Evolutionary conservation across 2,329 filamentous ascomycete species (phyloP), one percentile per base, ranked within the genome.

Genomic region (Trichoderma aggressivum): DNA sequence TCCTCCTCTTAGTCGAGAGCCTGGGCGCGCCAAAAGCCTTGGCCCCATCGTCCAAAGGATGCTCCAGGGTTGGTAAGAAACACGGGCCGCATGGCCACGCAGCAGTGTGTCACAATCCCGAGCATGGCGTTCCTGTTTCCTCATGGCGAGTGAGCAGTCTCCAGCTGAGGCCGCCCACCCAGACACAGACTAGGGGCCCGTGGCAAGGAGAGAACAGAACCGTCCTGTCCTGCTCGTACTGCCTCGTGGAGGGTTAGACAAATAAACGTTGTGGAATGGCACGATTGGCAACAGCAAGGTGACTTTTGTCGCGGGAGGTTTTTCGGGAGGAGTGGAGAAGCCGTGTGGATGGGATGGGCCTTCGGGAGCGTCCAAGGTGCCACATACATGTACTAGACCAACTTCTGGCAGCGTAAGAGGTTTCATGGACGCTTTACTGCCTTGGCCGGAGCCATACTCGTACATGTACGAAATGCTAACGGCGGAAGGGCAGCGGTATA

Each of bases 241-340:
- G 69, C 69, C 61, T 70, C 53, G 39, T 53, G 53, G 69, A 63
- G 28, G 69, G 60, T 62, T 30, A 36, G 61, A 56, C 60, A 62
- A 60, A 60, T 65, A 30, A 64, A 60, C 36, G 53, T 58, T 65
- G 69, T 60, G 61, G 24, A 32, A 59, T 34, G n/a, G 11, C 56
- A 14, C 21, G 56, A 59, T 59, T 56, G 60, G 59, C 24, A 64
- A 47, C 5, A 56, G n/a, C n/a, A 16, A 47, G 28, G 21, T 34
- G 55, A 32, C 34, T 24, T 39, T 36, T 34, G 18, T 53, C 36
- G 64, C 64, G 64, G 64, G 64, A 59, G 55, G 28, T 59, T 59
- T 67, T 32, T 68, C 67, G 59, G 43, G 67, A 70, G 32, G 67
- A 60, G 59, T 70, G 69, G 60, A 50, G 69, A 65, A 60, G 34